Base-by-base conservation (phyloP, 1,284 basidiomycete genomes). In the Trichosporon sp. region DNA sequence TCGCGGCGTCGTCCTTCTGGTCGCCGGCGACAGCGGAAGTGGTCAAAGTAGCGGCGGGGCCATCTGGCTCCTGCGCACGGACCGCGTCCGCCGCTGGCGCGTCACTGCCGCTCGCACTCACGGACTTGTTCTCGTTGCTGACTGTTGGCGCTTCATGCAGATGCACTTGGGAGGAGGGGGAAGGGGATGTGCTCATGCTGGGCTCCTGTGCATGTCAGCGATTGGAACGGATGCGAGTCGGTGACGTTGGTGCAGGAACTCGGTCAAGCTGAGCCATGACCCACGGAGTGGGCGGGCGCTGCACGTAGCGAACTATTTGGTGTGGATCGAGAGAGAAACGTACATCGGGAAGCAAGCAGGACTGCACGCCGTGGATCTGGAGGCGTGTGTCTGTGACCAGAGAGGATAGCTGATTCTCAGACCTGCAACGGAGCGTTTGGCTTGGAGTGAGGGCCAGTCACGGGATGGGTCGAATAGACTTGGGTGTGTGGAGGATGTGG, bases 161-260 rank as follows among this genome's bases (percentile, higher is more conserved):
- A 70, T 66, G 65, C 54, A 46, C 35, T 64, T 56, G 59, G 66
- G 70, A 26, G 35, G 70, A 63, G 5, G 59, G 32, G 32, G 69
- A 51, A 35, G 70, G 70, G 65, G 73, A 70, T 31, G 71, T 43
- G 69, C 65, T 74, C 73, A 74, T 74, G 71, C 73, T 74, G 73
- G 67, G 71, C 67, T 72, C 69, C 70, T 71, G 66, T 6, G 16
- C 4, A 40, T 43, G 70, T 71, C 67, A 71, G 70, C 54, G 54
- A 19, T n/a, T 61, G 38, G 19, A 68, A 8, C 11, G 40, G 59
- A 64, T 32, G 31, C 32, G 1, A 11, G 11, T n/a, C 31, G 31
- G 16, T n/a, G 21, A 63, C 16, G 59, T 35, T 63, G 59, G 12
- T 61, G 31, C 54, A 26, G 31, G 12, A 21, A 14, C 16, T 35